phyloP scores from a whole-genome alignment of 495 filamentous ascomycete species.

The Clohesyomyces aquaticus region DNA sequence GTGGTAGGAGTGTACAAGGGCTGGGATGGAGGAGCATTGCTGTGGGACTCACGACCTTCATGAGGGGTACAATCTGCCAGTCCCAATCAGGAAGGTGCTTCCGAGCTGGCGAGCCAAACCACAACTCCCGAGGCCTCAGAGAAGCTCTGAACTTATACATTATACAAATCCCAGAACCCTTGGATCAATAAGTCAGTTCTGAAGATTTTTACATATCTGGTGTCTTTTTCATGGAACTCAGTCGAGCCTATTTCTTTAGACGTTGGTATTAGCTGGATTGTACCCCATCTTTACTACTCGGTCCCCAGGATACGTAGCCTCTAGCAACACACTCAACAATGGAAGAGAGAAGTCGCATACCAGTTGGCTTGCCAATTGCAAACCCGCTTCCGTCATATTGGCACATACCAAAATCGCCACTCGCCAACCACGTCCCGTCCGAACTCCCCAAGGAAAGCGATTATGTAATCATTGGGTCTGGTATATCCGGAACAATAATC shows the following conservation, averaged over 20 bases:
- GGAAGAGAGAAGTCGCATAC: constrained; percentile 31
- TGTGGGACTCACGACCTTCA: background rate
- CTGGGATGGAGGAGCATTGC: background rate
- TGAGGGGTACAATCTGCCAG: background rate
- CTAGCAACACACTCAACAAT: constrained; percentile 4
- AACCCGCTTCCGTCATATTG: constrained; percentile 72
- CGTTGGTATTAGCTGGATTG: no score
- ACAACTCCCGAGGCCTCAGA: background rate
- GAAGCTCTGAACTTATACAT: background rate
- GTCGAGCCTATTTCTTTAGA: no score
- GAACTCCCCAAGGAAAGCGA: constrained; percentile 54
- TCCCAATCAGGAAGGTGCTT: background rate
- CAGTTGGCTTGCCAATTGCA: constrained; percentile 38
- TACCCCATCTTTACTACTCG: background rate
- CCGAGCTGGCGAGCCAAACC: background rate
- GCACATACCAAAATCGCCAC: constrained; percentile 64
- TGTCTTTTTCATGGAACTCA: no score
- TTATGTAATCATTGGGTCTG: constrained; percentile 69
- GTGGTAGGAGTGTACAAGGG: background rate
- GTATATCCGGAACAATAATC: constrained; percentile 67
- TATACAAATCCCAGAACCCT: background rate
- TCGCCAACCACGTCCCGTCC: constrained; percentile 59
- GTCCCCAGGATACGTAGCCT: background rate
- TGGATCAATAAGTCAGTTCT: no score
- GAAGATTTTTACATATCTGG: no score